Conservation (phyloP, 768 basidiomycete genomes). For the Cubamyces sp. region DNA sequence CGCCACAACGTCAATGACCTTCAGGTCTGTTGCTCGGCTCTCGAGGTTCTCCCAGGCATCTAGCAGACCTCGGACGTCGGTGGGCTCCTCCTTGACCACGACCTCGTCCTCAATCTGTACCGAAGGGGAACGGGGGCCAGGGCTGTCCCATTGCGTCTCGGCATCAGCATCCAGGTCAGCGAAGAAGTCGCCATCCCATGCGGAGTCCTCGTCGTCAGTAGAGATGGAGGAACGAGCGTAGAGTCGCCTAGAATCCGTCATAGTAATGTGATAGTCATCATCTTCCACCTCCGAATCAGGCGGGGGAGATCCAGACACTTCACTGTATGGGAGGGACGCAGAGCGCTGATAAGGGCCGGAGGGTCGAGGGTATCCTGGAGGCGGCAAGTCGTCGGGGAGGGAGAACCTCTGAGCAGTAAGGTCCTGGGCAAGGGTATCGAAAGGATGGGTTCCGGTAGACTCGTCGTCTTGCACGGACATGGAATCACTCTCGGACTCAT, state of each 20-base stretch:
- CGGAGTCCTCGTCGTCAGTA: constrained; percentile 34
- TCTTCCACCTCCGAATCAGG: constrained; percentile 73
- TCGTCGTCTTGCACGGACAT: constrained; percentile 51
- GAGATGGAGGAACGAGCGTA: constrained; percentile 28
- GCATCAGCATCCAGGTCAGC: constrained; percentile 58
- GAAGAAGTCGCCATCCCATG: constrained; percentile 43
- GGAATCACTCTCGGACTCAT: constrained; percentile 41
- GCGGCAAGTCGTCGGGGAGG: constrained; percentile 38
- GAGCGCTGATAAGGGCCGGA: constrained; percentile 49
- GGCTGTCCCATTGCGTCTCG: constrained; percentile 63
- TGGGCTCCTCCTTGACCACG: constrained; percentile 61
- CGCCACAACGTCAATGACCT: constrained; percentile 47
- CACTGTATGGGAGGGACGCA: constrained; percentile 58
- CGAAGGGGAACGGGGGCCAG: constrained; percentile 65
- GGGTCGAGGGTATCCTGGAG: constrained; percentile 26
- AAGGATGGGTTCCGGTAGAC: constrained; percentile 35
- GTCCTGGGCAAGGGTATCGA: constrained; percentile 60
- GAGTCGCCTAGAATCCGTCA: constrained; percentile 45
- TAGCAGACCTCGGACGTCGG: constrained; percentile 64
- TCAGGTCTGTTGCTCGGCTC: constrained; percentile 38
- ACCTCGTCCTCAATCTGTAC: constrained; percentile 46
- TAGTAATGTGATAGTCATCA: constrained; percentile 43
- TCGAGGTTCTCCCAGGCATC: constrained; percentile 75
- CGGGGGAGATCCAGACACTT: constrained; percentile 59
- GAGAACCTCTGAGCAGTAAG: constrained; percentile 59